These are phyloP conservation scores for Metschnikowia dekortorum DNA, from an alignment of 805 yeast species.

Conservation along the genomic window DNA sequence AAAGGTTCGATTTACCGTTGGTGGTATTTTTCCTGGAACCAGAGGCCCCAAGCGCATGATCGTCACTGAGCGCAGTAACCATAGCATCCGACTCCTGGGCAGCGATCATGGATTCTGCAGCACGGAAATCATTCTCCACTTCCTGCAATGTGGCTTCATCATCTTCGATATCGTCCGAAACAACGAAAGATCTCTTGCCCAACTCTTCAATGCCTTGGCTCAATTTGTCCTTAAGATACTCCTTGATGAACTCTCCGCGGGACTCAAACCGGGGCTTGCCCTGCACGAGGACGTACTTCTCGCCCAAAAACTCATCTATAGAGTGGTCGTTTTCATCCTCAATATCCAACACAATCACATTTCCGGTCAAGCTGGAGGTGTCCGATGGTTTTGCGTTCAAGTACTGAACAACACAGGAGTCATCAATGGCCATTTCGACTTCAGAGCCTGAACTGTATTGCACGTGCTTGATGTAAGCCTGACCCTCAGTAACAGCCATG, in stretches of 20 bases:
- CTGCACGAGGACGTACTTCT: slow-evolving; percentile 22
- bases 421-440: slow-evolving; percentile 12
- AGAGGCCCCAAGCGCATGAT: background rate
- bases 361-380: slow-evolving; percentile 4
- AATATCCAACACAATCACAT: slow-evolving; percentile 21
- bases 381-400: slow-evolving; percentile 3
- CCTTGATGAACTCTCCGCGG: slow-evolving; percentile 19
- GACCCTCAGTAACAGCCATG: background rate
- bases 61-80: slow-evolving; percentile 21
- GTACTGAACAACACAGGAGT: slow-evolving; percentile 12
- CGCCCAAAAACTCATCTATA: slow-evolving; percentile 19
- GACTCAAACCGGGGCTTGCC: slow-evolving; percentile 28
- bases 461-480: slow-evolving; percentile 13
- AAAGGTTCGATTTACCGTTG: slow-evolving; percentile 37
- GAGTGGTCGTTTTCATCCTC: slow-evolving; percentile 19
- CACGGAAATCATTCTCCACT: slow-evolving; percentile 30
- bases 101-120: slow-evolving; percentile 29
- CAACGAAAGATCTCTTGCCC: slow-evolving; percentile 17
- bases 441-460: slow-evolving; percentile 14
- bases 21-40: slow-evolving; percentile 5
- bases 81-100: slow-evolving; percentile 23
- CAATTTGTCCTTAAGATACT: slow-evolving; percentile 23
- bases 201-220: slow-evolving; percentile 17
- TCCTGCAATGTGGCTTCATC: slow-evolving; percentile 8
- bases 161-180: slow-evolving; percentile 4